Percentiles rank a stretch among this genome's conserved stretches.
phyloP scores from a whole-genome alignment of 1,284 basidiomycete genomes.

The Moesziomyces parantarcticus region DNA sequence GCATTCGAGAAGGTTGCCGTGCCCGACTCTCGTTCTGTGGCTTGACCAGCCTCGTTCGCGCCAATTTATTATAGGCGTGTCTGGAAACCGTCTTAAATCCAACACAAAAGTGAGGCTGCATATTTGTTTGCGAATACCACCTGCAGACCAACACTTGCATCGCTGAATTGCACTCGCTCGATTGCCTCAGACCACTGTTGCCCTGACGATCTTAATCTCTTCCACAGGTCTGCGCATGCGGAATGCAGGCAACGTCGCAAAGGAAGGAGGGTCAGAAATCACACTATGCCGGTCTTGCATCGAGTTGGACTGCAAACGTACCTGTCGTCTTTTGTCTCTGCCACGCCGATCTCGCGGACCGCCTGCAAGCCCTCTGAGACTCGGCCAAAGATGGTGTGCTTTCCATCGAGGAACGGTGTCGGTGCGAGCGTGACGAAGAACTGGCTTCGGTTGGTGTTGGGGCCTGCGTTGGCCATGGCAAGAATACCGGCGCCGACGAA shows the following conservation, averaged over 20 bases:
- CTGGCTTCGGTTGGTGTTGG: constrained; percentile 91
- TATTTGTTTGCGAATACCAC: constrained; percentile 8
- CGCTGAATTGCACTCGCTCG: neutral
- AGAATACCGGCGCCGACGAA: constrained; percentile 96
- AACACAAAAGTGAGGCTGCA: constrained; percentile 8
- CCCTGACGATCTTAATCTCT: constrained; percentile 46
- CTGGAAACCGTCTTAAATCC: too few relatives aligned
- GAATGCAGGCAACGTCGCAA: neutral
- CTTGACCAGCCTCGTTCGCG: too few relatives aligned
- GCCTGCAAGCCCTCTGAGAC: constrained; percentile 72
- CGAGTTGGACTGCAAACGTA: constrained; percentile 3
- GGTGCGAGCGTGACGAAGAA: constrained; percentile 98
- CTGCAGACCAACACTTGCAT: neutral
- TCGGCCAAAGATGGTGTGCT: constrained; percentile 74
- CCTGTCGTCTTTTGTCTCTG: constrained; percentile 46
- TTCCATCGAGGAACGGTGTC: constrained; percentile 84
- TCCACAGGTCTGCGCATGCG: constrained; percentile 23
- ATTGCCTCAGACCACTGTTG: constrained; percentile 13
- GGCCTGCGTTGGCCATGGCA: constrained; percentile 97
- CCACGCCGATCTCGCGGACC: constrained; percentile 66
- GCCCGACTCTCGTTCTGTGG: too few relatives aligned
- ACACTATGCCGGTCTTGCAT: neutral
- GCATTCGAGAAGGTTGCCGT: too few relatives aligned
- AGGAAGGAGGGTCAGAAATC: neutral
- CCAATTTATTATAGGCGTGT: too few relatives aligned